Conservation (phyloP, 164 flowering plant genomes). For the Magnolia changhungtana region DNA sequence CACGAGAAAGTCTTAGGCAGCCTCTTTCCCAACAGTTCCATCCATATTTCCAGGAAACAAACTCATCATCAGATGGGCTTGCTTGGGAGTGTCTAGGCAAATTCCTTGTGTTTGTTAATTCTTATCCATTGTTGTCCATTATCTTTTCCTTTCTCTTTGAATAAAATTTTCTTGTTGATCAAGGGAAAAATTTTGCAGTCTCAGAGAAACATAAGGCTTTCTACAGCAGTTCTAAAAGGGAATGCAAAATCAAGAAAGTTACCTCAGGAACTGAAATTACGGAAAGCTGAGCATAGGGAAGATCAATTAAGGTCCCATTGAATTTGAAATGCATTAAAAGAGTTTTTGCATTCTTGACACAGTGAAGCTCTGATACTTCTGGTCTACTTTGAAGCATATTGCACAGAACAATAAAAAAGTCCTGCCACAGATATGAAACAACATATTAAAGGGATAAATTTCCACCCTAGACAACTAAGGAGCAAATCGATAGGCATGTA, state of each 20-base stretch:
- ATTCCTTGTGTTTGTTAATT: background rate
- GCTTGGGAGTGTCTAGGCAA: background rate
- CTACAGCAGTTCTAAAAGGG: background rate
- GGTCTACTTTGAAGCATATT: slow-evolving; percentile 45
- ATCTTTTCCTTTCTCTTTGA: background rate
- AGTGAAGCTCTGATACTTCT: slow-evolving; percentile 47
- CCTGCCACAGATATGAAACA: slow-evolving; percentile 23
- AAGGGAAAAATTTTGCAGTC: background rate
- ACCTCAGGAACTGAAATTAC: slow-evolving; percentile 46
- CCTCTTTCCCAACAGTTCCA: too few species aligned
- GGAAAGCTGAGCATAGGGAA: slow-evolving; percentile 50
- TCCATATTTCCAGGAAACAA: too few species aligned
- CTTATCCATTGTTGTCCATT: background rate
- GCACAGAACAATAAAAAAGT: slow-evolving; percentile 51
- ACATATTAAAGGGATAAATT: background rate
- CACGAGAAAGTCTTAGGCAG: too few species aligned
- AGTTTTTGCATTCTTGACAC: slow-evolving; percentile 59
- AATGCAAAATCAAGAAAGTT: background rate
- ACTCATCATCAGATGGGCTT: background rate
- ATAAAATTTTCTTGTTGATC: background rate
- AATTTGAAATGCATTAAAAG: slow-evolving; percentile 59
- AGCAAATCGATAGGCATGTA: background rate
- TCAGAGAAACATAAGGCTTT: background rate
- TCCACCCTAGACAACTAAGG: background rate
- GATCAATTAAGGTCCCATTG: slow-evolving; percentile 52